Evolutionary conservation across 768 basidiomycete species (phyloP).

Genomic region (Termitomyces sp.): DNA sequence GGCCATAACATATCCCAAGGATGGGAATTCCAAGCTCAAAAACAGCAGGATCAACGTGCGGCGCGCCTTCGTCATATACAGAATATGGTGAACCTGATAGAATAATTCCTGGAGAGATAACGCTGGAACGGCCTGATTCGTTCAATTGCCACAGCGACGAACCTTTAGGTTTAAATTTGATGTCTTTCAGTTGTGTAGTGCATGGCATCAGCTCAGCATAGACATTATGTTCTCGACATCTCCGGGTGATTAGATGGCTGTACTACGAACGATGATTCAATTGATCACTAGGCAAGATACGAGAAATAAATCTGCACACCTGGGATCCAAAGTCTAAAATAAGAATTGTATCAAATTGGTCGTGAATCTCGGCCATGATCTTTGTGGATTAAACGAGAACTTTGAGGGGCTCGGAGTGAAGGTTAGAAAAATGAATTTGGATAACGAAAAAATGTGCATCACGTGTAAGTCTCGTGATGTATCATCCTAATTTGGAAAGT

Average conservation of each 20-base stretch:
- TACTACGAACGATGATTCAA: conserved; percentile 50
- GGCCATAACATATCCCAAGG: conserved; percentile 95
- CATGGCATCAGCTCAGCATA: conserved; percentile 98
- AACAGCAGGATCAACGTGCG: conserved; percentile 90
- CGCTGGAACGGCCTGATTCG: conserved; percentile 1
- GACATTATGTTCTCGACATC: conserved; percentile 96
- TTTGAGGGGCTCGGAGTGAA: too few relatives aligned
- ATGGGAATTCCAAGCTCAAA: conserved; percentile 88
- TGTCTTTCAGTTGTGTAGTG: conserved; percentile 82
- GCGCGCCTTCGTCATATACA: conserved; percentile 90
- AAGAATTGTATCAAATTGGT: conserved; percentile 92
- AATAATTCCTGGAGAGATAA: conserved; percentile 66
- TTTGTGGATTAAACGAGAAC: not conserved
- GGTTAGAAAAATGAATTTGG: not conserved
- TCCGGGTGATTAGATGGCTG: conserved; percentile 93
- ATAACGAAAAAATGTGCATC: conserved; percentile 5
- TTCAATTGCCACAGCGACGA: not conserved
- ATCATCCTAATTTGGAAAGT: not conserved
- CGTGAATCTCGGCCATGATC: conserved; percentile 83
- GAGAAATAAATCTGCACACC: conserved; percentile 38
- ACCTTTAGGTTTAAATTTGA: conserved; percentile 96
- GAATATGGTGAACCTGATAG: conserved; percentile 98
- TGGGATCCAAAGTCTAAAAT: conserved; percentile 98
- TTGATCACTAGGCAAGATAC: conserved; percentile 2
- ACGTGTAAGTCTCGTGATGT: conserved; percentile 1